A percentile compares a stretch with the other conserved stretches of the same genome.
Conservation (phyloP, 768 basidiomycete genomes). For the Trichaptum fuscoviolaceum region DNA sequence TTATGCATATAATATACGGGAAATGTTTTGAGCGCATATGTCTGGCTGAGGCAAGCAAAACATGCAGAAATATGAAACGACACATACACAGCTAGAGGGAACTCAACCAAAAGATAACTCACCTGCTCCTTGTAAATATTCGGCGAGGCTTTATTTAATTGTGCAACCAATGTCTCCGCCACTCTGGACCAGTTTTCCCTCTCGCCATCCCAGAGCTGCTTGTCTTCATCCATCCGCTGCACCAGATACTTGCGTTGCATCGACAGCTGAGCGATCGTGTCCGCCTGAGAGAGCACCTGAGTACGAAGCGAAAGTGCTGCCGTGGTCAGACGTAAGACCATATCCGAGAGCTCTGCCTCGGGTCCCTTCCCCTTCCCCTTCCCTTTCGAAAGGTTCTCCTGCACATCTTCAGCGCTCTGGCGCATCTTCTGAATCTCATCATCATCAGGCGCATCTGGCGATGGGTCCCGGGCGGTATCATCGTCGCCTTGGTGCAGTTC, state of each 20-base stretch:
- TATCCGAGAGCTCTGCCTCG: conserved; percentile 3
- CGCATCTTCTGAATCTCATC: conserved; percentile 47
- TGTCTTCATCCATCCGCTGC: conserved; percentile 49
- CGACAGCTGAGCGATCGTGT: conserved; percentile 49
- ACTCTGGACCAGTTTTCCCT: conserved; percentile 59
- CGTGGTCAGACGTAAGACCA: conserved; percentile 43
- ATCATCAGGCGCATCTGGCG: conserved; percentile 37
- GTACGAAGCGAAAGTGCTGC: conserved; percentile 31
- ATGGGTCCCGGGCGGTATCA: conserved; percentile 18
- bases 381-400: not conserved
- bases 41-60: conserved; percentile 7
- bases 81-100: not conserved
- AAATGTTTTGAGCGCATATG: conserved; percentile 11
- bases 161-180: conserved; percentile 59
- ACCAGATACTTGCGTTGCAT: conserved; percentile 56
- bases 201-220: conserved; percentile 57
- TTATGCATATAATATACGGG: conserved; percentile 26
- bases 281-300: conserved; percentile 55
- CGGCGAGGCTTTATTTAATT: conserved; percentile 36
- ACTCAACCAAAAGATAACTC: conserved; percentile 13
- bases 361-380: not conserved
- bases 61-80: not conserved
- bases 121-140: conserved; percentile 40
- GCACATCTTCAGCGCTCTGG: conserved; percentile 38
- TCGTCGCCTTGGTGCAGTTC: conserved; percentile 23